A percentile compares a stretch with the other conserved stretches of the same genome.
These are phyloP conservation scores for Francoa sonchifolia DNA, from an alignment of 441 rosid species.

Conservation along the genomic window DNA sequence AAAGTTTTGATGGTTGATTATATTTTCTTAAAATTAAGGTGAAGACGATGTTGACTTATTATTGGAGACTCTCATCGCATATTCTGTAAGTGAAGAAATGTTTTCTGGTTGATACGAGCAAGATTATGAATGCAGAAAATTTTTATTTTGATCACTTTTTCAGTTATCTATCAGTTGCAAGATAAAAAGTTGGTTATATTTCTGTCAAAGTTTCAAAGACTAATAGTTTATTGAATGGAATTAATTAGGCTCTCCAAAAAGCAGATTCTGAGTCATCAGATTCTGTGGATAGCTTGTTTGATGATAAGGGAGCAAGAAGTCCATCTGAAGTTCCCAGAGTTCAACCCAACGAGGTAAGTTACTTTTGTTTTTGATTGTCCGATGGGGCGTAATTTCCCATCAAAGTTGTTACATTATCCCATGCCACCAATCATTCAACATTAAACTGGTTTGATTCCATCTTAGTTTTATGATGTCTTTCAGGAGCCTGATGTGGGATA, in stretches of 20 bases:
- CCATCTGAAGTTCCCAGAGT: constrained; percentile 17
- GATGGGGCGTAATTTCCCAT: neutral
- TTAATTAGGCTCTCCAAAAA: constrained; percentile 28
- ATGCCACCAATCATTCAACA: too few species aligned
- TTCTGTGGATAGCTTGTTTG: constrained; percentile 31
- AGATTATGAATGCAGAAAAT: too few species aligned
- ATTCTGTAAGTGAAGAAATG: constrained; percentile 35
- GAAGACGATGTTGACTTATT: constrained; percentile 56
- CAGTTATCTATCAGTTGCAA: too few species aligned
- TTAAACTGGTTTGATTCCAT: too few species aligned
- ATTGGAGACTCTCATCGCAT: constrained; percentile 49
- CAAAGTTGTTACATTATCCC: too few species aligned
- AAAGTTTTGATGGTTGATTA: constrained; percentile 11
- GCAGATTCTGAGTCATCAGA: constrained; percentile 33
- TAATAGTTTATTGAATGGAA: too few species aligned
- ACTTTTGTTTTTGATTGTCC: neutral
- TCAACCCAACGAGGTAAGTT: constrained; percentile 46
- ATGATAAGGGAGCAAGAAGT: constrained; percentile 24
- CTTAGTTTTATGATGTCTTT: too few species aligned
- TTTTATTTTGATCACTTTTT: too few species aligned
- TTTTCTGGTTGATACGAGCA: neutral
- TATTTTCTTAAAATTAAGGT: constrained; percentile 35
- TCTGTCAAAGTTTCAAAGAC: too few species aligned
- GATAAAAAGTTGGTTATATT: too few species aligned
- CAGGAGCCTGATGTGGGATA: constrained; percentile 59